These are phyloP conservation scores for Plantago rigida DNA, from an alignment of 305 asterid species.

Conservation along the genomic window DNA sequence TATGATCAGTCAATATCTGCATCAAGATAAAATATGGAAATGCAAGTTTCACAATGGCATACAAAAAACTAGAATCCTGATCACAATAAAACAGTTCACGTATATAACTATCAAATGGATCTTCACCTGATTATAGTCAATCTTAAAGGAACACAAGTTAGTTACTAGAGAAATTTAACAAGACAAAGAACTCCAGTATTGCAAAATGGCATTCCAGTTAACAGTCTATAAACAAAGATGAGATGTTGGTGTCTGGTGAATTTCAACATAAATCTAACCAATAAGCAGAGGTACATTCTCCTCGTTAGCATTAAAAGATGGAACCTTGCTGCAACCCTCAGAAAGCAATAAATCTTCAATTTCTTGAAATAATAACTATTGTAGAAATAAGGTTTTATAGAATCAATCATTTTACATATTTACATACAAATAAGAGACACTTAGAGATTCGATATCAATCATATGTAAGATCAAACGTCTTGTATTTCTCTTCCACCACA, in stretches of 20 bases:
- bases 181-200: neutral
- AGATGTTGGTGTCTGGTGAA: too few species aligned
- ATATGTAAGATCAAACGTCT: too few species aligned
- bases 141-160: neutral
- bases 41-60: conserved; percentile 25
- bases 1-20: conserved; percentile 70
- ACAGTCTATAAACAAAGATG: too few species aligned
- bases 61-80: neutral
- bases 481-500: neutral
- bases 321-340: too few species aligned
- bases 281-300: too few species aligned
- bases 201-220: neutral
- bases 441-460: too few species aligned
- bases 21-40: conserved; percentile 25
- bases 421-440: neutral
- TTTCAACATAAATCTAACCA: too few species aligned
- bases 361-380: neutral
- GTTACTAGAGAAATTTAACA: neutral
- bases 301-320: too few species aligned
- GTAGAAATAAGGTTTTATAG: neutral
- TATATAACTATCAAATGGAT: neutral
- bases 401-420: neutral
- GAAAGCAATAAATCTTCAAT: neutral
- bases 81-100: neutral
- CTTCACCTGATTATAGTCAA: neutral